Evolutionary conservation across 805 yeast species (phyloP).

Genomic region (Wickerhamomyces chaumierensis): DNA sequence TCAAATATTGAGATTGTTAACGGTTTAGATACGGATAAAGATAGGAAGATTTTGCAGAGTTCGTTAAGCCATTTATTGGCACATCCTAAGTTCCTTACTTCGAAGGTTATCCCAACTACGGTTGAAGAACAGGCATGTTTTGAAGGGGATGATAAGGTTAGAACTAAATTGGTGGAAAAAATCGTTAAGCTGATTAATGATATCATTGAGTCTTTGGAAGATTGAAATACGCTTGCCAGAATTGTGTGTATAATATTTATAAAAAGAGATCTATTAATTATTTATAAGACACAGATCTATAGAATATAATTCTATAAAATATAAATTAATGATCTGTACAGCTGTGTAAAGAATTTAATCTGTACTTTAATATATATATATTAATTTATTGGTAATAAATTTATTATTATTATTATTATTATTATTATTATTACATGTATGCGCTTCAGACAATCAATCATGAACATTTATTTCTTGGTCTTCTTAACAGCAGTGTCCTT

Average conservation of each 20-base stretch:
- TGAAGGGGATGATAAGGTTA: slow-evolving; percentile 33
- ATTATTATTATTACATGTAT: too few relatives aligned
- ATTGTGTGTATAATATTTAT: slow-evolving; percentile 1
- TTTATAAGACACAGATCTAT: too few relatives aligned
- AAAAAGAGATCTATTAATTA: too few relatives aligned
- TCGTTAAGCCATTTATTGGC: slow-evolving; percentile 64
- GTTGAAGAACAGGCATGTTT: slow-evolving; percentile 51
- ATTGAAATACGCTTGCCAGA: slow-evolving; percentile 1
- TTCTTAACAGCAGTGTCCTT: too few relatives aligned
- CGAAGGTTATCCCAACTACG: slow-evolving; percentile 54
- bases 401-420: too few relatives aligned
- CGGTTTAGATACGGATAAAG: slow-evolving; percentile 50
- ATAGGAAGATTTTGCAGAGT: slow-evolving; percentile 46
- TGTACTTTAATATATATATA: too few relatives aligned
- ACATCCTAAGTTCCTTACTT: slow-evolving; percentile 75
- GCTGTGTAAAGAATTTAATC: too few relatives aligned
- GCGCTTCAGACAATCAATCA: too few relatives aligned
- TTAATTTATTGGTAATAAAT: too few relatives aligned
- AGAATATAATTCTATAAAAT: too few relatives aligned
- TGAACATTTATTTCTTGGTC: too few relatives aligned
- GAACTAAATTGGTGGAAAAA: slow-evolving; percentile 30
- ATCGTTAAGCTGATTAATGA: slow-evolving; percentile 41
- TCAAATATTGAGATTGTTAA: slow-evolving; percentile 28
- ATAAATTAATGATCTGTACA: too few relatives aligned
- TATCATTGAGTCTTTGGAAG: slow-evolving; percentile 29